Conservation (phyloP, 2,329 filamentous ascomycete species). For the Erysiphe neolycopersici region DNA sequence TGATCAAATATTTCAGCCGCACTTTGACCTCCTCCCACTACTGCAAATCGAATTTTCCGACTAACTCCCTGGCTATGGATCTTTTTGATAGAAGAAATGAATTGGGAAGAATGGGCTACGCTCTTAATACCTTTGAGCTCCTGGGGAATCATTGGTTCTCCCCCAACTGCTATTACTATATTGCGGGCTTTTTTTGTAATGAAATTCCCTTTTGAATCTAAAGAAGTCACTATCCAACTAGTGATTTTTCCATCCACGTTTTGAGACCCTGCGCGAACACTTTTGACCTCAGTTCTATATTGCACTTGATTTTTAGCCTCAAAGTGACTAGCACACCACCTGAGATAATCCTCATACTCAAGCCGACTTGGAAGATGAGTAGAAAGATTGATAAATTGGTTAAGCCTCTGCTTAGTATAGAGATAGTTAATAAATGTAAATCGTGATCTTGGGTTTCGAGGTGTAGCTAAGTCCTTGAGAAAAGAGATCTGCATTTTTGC, state of each 20-base stretch:
- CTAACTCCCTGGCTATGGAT: conserved; percentile 18
- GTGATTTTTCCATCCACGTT: conserved; percentile 9
- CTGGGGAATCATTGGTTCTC: conserved; percentile 43
- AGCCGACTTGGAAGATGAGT: conserved; percentile 68
- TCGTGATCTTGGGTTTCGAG: conserved; percentile 63
- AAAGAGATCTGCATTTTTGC: conserved; percentile 97
- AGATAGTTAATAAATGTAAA: conserved; percentile 96
- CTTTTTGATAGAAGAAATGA: conserved; percentile 34
- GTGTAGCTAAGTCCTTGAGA: conserved; percentile 79
- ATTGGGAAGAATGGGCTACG: conserved; percentile 74
- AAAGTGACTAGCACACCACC: conserved; percentile 73
- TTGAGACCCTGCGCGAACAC: conserved; percentile 10
- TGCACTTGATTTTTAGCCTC: conserved; percentile 25
- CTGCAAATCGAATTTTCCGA: conserved; percentile 28
- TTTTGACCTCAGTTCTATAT: conserved; percentile 58
- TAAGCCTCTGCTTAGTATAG: conserved; percentile 50
- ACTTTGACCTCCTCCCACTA: conserved; percentile 75
- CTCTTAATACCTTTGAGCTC: conserved; percentile 40
- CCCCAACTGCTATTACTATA: conserved; percentile 38
- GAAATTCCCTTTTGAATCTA: conserved; percentile 15
- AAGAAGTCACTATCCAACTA: conserved; percentile 11
- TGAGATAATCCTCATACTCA: conserved; percentile 89
- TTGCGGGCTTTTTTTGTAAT: conserved; percentile 18
- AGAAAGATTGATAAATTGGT: conserved; percentile 71
- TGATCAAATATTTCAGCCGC: conserved; percentile 91